These are phyloP conservation scores for Exsudoporus frostii DNA, from an alignment of 768 basidiomycete species.

Conservation along the genomic window DNA sequence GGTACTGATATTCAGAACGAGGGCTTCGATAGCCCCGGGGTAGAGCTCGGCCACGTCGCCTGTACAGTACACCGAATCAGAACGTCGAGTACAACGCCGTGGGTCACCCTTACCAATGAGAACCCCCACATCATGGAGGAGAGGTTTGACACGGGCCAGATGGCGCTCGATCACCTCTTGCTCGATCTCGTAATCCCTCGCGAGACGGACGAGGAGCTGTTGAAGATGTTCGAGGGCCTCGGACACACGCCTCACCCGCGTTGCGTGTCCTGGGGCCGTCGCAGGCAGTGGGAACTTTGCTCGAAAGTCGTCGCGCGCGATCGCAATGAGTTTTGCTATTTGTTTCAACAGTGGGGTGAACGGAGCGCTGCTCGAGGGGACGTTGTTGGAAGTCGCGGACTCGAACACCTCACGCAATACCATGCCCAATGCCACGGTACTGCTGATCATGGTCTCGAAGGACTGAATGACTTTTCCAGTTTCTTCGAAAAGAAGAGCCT, in stretches of 20 bases:
- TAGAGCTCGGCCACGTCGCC: conserved; percentile 17
- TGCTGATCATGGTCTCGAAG: conserved; percentile 5
- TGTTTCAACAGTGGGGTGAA: neutral
- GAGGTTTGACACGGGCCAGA: neutral
- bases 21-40: conserved; percentile 7
- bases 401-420: neutral
- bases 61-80: neutral
- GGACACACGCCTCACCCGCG: neutral
- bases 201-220: neutral
- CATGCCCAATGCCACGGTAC: neutral
- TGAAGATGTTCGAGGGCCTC: neutral
- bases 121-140: neutral
- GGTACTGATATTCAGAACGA: conserved; percentile 8
- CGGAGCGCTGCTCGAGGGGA: neutral
- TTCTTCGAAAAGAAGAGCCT: conserved; percentile 2
- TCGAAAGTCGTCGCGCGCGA: conserved; percentile 2
- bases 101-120: conserved; percentile 9
- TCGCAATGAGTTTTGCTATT: neutral
- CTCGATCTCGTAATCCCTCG: neutral
- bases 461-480: neutral
- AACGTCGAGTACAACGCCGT: neutral
- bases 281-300: conserved; percentile 4
- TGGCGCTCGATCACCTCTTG: neutral
- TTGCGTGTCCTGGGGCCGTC: conserved; percentile 10
- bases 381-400: neutral